phyloP scores from a whole-genome alignment of 345 rosid genomes.

The Erucastrum elatum region DNA sequence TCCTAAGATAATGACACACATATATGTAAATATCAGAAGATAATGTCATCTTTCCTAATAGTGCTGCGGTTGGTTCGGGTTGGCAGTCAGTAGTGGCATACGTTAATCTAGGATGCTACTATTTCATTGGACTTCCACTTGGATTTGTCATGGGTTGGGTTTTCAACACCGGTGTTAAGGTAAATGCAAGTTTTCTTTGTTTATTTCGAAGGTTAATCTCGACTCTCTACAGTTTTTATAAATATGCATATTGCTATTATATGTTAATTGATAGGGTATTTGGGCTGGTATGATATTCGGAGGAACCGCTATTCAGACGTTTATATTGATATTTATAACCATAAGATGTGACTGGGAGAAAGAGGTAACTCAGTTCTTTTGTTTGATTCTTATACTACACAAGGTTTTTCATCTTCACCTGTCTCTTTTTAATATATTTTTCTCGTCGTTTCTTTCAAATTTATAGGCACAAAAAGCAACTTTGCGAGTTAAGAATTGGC shows the following conservation, averaged over 20 bases:
- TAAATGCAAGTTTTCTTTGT: background rate
- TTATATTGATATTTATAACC: constrained; percentile 48
- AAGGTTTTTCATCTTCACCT: background rate
- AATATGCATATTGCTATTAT: background rate
- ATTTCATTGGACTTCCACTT: constrained; percentile 61
- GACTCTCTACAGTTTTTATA: background rate
- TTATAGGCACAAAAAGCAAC: constrained; percentile 22
- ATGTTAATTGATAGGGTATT: constrained; percentile 8
- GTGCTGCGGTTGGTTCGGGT: constrained; percentile 83
- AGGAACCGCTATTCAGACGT: constrained; percentile 58
- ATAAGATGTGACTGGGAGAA: constrained; percentile 51
- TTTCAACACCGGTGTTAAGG: constrained; percentile 44
- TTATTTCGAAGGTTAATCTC: background rate
- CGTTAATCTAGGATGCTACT: constrained; percentile 67
- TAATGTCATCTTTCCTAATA: no score
- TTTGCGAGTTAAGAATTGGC: background rate
- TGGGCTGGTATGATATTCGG: constrained; percentile 55
- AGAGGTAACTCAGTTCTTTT: constrained; percentile 41
- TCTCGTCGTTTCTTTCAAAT: background rate
- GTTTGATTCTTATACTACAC: background rate
- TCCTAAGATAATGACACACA: no score
- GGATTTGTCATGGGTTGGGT: constrained; percentile 64
- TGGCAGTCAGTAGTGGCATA: constrained; percentile 70
- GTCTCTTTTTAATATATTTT: background rate
- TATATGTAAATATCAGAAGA: no score